Conservation (phyloP, 1,139 yeast genomes). For the Kodamaea fungicola region DNA sequence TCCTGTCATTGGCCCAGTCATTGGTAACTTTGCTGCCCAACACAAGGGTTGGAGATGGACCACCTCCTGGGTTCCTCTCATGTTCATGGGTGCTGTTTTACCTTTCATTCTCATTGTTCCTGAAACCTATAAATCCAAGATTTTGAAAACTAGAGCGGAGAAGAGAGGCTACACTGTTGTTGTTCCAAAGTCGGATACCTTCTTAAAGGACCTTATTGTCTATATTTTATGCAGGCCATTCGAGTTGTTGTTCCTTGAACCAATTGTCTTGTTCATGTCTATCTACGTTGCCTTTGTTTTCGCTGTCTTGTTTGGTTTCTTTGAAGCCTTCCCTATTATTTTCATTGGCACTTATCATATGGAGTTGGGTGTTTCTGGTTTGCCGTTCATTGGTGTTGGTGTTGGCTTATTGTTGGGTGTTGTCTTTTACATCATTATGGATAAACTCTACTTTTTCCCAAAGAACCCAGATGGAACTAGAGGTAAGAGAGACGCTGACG, state of each 20-base stretch:
- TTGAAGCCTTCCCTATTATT: conserved; percentile 74
- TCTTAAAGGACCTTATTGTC: conserved; percentile 26
- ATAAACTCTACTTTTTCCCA: conserved; percentile 48
- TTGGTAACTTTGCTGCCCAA: conserved; percentile 76
- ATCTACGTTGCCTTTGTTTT: conserved; percentile 68
- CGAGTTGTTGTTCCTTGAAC: conserved; percentile 63
- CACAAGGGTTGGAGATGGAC: conserved; percentile 74
- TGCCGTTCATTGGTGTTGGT: conserved; percentile 69
- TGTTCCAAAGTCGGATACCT: conserved; percentile 19
- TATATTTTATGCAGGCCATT: conserved; percentile 58
- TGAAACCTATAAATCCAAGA: conserved; percentile 66
- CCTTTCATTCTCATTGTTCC: conserved; percentile 58
- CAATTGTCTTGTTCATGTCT: conserved; percentile 65
- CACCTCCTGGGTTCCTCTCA: conserved; percentile 66
- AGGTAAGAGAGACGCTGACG: conserved; percentile 54
- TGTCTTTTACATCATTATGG: conserved; percentile 44
- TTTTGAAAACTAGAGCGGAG: conserved; percentile 55
- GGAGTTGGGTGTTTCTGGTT: conserved; percentile 59
- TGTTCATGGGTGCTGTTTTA: conserved; percentile 65
- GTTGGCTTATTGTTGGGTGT: conserved; percentile 59
- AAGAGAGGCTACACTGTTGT: conserved; percentile 52
- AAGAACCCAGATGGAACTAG: conserved; percentile 62
- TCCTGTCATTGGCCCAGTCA: conserved; percentile 78
- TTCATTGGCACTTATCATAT: conserved; percentile 60
- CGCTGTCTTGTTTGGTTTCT: conserved; percentile 74